phyloP scores from a whole-genome alignment of 805 yeast genomes.

The Ogataea glucozyma region DNA sequence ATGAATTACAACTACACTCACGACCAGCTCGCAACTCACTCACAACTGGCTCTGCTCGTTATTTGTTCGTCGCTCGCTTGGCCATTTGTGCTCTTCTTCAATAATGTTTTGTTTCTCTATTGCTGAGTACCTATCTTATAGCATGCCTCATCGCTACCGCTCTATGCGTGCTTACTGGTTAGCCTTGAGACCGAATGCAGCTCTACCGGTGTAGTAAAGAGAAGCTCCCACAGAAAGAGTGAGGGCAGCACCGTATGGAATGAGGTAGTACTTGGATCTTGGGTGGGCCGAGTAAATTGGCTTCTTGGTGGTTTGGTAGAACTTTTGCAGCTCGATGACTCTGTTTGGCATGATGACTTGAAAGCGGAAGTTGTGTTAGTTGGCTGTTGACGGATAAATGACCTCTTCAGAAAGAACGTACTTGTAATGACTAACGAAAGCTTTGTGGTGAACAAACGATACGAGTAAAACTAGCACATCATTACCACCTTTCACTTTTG shows the following conservation, averaged over 20 bases:
- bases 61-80: too few species aligned
- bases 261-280: conserved; percentile 67
- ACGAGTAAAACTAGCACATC: neutral
- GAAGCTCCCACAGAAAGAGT: conserved; percentile 66
- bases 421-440: conserved; percentile 3
- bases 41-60: too few species aligned
- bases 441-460: neutral
- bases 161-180: conserved; percentile 25
- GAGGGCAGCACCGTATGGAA: conserved; percentile 78
- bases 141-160: neutral
- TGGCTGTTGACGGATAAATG: neutral
- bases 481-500: neutral
- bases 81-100: too few species aligned
- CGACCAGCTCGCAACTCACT: too few species aligned
- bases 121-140: too few species aligned
- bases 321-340: conserved; percentile 58
- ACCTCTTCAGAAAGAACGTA: conserved; percentile 1
- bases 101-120: conserved; percentile 1
- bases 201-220: conserved; percentile 70
- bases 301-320: conserved; percentile 57
- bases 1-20: too few species aligned
- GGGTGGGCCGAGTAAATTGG: conserved; percentile 60
- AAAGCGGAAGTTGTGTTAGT: conserved; percentile 4
- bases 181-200: conserved; percentile 66
- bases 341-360: conserved; percentile 31